These are phyloP conservation scores for Naganishia friedmannii DNA, from an alignment of 768 basidiomycete genomes.

Conservation along the genomic window DNA sequence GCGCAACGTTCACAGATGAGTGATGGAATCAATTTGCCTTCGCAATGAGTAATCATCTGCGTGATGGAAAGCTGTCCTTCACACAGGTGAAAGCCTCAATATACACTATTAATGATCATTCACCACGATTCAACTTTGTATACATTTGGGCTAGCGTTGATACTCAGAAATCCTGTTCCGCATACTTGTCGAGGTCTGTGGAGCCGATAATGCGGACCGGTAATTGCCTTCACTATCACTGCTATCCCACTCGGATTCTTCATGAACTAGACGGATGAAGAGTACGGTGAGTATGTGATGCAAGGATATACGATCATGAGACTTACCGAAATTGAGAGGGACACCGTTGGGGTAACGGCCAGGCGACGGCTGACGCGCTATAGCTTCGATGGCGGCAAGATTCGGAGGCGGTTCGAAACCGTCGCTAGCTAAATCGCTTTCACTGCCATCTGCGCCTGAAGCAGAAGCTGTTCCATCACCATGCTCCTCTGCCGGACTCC, in stretches of 20 bases:
- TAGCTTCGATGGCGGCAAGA: conserved; percentile 43
- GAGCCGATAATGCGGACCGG: background rate
- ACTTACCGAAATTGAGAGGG: conserved; percentile 48
- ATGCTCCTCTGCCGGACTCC: conserved; percentile 4
- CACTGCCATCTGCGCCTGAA: background rate
- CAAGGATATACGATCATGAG: too few species aligned
- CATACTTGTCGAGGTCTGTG: background rate
- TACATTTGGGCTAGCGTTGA: too few species aligned
- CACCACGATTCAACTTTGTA: too few species aligned
- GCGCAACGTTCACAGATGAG: too few species aligned
- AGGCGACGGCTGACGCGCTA: conserved; percentile 48
- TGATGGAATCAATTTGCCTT: too few species aligned
- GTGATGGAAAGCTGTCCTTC: too few species aligned
- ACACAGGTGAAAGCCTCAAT: too few species aligned
- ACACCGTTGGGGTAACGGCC: conserved; percentile 49
- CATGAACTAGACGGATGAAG: conserved; percentile 41
- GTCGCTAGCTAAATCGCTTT: background rate
- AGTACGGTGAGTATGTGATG: too few species aligned
- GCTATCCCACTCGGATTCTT: conserved; percentile 40
- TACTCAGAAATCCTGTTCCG: background rate
- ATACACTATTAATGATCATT: too few species aligned
- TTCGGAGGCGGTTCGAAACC: conserved; percentile 40
- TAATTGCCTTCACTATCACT: conserved; percentile 1
- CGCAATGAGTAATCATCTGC: too few species aligned
- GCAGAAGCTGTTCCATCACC: background rate